Percentiles rank a stretch among this genome's conserved stretches.
Conservation (phyloP, 768 basidiomycete genomes). For the Lentinula lateritia region DNA sequence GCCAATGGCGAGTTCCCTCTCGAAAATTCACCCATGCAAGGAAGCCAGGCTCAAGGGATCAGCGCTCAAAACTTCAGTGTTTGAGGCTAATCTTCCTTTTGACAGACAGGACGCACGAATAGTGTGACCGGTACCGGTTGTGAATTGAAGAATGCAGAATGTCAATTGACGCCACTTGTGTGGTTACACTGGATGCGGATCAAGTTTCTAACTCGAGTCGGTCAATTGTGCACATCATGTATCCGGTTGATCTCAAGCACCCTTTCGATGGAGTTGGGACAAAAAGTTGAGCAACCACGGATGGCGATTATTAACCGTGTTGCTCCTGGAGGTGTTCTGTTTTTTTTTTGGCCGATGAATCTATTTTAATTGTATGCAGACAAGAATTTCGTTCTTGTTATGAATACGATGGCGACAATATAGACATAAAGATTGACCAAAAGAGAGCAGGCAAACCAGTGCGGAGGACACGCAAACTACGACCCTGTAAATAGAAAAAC, state of each 20-base stretch:
- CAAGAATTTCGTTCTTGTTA: neutral
- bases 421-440: neutral
- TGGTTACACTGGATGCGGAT: too few relatives aligned
- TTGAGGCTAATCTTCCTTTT: neutral
- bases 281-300: too few relatives aligned
- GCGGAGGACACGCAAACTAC: neutral
- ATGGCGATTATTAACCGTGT: too few relatives aligned
- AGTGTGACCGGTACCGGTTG: neutral
- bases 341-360: too few relatives aligned
- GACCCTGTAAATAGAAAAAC: neutral
- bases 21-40: too few relatives aligned
- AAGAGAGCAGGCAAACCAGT: neutral
- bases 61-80: neutral
- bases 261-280: too few relatives aligned
- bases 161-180: neutral
- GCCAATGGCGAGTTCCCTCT: neutral
- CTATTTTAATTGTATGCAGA: too few relatives aligned
- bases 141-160: neutral
- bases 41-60: too few relatives aligned
- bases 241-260: too few relatives aligned
- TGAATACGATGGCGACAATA: neutral
- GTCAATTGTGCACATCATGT: too few relatives aligned
- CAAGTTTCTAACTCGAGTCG: too few relatives aligned
- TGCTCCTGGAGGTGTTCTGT: too few relatives aligned
- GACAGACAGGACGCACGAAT: neutral